Evolutionary conservation across 257 asterid species (phyloP).

Genomic region (Solanum virginianum): DNA sequence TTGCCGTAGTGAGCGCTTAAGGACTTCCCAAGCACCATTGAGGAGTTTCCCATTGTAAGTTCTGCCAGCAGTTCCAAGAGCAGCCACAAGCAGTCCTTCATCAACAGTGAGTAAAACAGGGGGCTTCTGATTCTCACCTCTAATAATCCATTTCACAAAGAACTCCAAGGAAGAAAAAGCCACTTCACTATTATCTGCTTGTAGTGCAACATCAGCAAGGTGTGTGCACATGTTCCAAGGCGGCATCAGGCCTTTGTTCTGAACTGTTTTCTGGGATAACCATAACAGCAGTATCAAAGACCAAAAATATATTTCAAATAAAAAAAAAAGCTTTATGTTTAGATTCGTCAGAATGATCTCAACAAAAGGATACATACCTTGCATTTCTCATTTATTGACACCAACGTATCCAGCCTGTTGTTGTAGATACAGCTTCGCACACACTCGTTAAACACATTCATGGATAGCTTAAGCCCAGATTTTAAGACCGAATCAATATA

Average conservation of each 20-base stretch:
- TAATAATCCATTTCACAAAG: conserved; percentile 70
- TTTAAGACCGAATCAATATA: conserved; percentile 47
- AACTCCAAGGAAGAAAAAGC: conserved; percentile 61
- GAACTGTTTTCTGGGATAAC: conserved; percentile 70
- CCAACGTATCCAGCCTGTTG: conserved; percentile 53
- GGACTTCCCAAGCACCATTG: conserved; percentile 80
- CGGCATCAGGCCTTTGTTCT: conserved; percentile 68
- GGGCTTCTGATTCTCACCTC: conserved; percentile 54
- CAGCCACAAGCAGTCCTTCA: conserved; percentile 66
- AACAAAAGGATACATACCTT: conserved; percentile 37
- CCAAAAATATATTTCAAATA: background rate
- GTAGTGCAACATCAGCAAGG: conserved; percentile 63
- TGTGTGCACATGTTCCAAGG: conserved; percentile 56
- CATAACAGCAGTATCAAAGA: background rate
- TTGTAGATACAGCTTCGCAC: conserved; percentile 34
- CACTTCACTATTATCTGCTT: conserved; percentile 54
- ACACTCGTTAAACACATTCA: conserved; percentile 38
- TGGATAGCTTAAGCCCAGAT: conserved; percentile 55
- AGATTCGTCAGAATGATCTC: background rate
- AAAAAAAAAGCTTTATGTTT: background rate
- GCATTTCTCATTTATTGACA: conserved; percentile 76
- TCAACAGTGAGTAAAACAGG: conserved; percentile 33
- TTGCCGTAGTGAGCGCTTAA: conserved; percentile 58
- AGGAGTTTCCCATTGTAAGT: conserved; percentile 56
- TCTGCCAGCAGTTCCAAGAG: conserved; percentile 85